Conservation (phyloP, 129 eudicot genomes). For the Artemisia argyi region DNA sequence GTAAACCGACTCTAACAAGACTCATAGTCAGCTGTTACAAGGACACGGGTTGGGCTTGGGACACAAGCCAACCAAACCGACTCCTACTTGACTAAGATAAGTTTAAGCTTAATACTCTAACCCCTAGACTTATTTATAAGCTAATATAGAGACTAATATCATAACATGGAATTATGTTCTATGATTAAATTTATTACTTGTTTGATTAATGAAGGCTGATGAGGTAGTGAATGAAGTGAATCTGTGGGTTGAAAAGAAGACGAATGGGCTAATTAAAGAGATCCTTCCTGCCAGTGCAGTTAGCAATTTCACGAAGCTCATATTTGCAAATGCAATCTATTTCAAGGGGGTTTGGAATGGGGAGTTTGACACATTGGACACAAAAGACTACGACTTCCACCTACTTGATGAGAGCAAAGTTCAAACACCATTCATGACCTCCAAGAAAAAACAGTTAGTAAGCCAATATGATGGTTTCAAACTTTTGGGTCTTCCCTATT, state of each 20-base stretch:
- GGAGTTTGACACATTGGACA: slow-evolving; percentile 52
- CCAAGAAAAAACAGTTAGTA: slow-evolving; percentile 1
- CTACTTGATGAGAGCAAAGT: slow-evolving; percentile 53
- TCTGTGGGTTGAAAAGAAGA: no score
- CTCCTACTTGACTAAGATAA: no score
- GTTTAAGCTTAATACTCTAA: no score
- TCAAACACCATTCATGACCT: background rate
- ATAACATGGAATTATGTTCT: no score
- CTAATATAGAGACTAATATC: no score
- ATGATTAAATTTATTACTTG: slow-evolving; percentile 8
- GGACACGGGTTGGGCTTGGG: no score
- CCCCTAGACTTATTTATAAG: no score
- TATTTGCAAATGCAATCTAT: slow-evolving; percentile 77
- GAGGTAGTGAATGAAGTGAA: no score
- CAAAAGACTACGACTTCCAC: slow-evolving; percentile 63
- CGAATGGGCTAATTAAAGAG: slow-evolving; percentile 44
- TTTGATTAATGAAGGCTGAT: slow-evolving; percentile 36
- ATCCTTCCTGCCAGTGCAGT: slow-evolving; percentile 58
- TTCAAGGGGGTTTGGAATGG: slow-evolving; percentile 84
- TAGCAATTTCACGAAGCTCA: slow-evolving; percentile 51
- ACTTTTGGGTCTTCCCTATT: slow-evolving; percentile 67
- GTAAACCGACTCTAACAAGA: no score
- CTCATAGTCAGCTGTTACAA: no score
- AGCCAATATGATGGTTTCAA: slow-evolving; percentile 55
- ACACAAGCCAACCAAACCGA: no score